A percentile compares a stretch with the other conserved stretches of the same genome.
Conservation (phyloP, 2,329 filamentous ascomycete genomes). For the Arthrobotrys conoides region DNA sequence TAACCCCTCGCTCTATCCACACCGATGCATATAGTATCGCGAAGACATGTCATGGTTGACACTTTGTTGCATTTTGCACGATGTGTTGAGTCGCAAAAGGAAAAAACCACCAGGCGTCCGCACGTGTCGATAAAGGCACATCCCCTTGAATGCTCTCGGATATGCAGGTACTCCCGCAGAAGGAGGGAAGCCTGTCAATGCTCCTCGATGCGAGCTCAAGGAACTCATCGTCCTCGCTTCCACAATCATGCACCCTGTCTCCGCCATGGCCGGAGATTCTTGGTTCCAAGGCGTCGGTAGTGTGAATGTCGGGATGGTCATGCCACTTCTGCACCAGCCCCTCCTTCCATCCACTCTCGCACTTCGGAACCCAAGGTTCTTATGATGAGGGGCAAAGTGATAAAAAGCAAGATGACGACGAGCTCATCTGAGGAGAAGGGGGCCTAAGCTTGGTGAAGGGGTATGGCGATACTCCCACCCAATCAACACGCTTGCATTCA, state of each 20-base stretch:
- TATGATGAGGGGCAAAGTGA: slow-evolving; percentile 10
- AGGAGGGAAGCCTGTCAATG: slow-evolving; percentile 20
- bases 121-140: slow-evolving; percentile 36
- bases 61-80: slow-evolving; percentile 57
- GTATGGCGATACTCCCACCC: slow-evolving; percentile 31
- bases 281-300: slow-evolving; percentile 2
- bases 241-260: background rate
- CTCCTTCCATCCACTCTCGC: slow-evolving; percentile 31
- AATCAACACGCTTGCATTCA: slow-evolving; percentile 54
- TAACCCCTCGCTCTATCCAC: background rate
- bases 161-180: slow-evolving; percentile 36
- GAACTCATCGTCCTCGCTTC: slow-evolving; percentile 29
- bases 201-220: slow-evolving; percentile 16
- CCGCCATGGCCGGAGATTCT: background rate
- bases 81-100: slow-evolving; percentile 41
- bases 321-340: slow-evolving; percentile 41
- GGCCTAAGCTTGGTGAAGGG: background rate
- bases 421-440: slow-evolving; percentile 7
- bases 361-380: slow-evolving; percentile 44
- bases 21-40: background rate
- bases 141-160: slow-evolving; percentile 40
- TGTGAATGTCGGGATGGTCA: slow-evolving; percentile 28
- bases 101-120: slow-evolving; percentile 14
- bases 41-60: background rate
- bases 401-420: slow-evolving; percentile 46